Conservation (phyloP, 441 rosid genomes). For the Brassica balearica region DNA sequence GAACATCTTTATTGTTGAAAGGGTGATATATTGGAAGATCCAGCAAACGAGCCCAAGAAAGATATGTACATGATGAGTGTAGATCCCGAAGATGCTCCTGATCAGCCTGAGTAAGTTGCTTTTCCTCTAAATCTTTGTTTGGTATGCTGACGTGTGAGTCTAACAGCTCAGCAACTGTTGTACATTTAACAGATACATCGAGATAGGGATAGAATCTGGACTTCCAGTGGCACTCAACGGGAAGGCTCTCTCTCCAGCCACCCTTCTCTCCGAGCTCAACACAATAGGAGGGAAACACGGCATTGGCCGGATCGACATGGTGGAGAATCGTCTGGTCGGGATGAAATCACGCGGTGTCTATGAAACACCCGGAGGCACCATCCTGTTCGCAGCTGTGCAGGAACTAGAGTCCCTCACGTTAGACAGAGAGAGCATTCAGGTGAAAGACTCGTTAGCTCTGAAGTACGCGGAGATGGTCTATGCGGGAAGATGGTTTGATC, state of each 20-base stretch:
- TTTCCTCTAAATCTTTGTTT: neutral
- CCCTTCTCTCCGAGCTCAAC: constrained; percentile 76
- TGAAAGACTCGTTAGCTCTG: constrained; percentile 80
- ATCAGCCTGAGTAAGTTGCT: constrained; percentile 68
- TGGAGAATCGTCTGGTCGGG: constrained; percentile 92
- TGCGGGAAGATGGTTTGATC: constrained; percentile 97
- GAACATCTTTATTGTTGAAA: constrained; percentile 28
- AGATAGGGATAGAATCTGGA: constrained; percentile 77
- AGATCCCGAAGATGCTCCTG: constrained; percentile 89
- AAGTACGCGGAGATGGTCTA: constrained; percentile 92
- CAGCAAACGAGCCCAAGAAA: constrained; percentile 85
- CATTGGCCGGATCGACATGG: constrained; percentile 89
- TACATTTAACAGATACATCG: constrained; percentile 56
- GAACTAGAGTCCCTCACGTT: constrained; percentile 87
- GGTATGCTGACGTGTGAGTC: neutral
- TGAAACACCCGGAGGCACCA: constrained; percentile 96
- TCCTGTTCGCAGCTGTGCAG: constrained; percentile 73
- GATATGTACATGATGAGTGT: constrained; percentile 95
- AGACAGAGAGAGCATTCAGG: constrained; percentile 85
- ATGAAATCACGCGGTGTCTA: constrained; percentile 98
- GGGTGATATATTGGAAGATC: constrained; percentile 97
- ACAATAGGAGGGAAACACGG: constrained; percentile 88
- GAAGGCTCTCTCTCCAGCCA: constrained; percentile 73
- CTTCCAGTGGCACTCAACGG: constrained; percentile 84
- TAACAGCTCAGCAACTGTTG: too few species aligned